Conservation (phyloP, 306 rosid species). For the Arachis hypogaea region DNA sequence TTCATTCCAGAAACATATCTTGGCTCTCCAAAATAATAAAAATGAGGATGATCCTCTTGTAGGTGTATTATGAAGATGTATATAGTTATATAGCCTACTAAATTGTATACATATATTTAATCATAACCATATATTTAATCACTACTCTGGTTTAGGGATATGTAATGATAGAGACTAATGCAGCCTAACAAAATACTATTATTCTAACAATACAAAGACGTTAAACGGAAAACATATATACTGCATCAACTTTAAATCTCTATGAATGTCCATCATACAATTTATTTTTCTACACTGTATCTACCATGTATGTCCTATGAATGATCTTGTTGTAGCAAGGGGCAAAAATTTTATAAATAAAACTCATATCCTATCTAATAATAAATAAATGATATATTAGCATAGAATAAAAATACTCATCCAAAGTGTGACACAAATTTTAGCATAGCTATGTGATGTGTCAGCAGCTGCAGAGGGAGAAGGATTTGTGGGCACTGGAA, state of each 20-base stretch:
- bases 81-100: neutral
- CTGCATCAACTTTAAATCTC: constrained; percentile 12
- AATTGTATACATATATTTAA: neutral
- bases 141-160: no score
- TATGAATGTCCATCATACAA: constrained; percentile 22
- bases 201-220: constrained; percentile 3
- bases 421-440: constrained; percentile 43
- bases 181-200: neutral
- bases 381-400: no score
- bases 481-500: constrained; percentile 68
- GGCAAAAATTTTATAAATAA: neutral
- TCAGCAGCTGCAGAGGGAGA: constrained; percentile 49
- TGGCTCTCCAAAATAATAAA: constrained; percentile 65
- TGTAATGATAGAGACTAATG: no score
- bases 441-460: constrained; percentile 30
- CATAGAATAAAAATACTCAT: neutral
- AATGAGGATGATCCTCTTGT: constrained; percentile 50
- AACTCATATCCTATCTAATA: no score
- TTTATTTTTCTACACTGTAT: constrained; percentile 17
- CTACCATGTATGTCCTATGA: constrained; percentile 26
- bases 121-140: no score
- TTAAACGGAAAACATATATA: constrained; percentile 14
- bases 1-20: constrained; percentile 71
- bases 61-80: constrained; percentile 44
- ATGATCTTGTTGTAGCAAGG: neutral